Evolutionary conservation across 345 rosid species (phyloP), one percentile per base, ranked within the genome.

Genomic region (Raphanus raphanistrum): DNA sequence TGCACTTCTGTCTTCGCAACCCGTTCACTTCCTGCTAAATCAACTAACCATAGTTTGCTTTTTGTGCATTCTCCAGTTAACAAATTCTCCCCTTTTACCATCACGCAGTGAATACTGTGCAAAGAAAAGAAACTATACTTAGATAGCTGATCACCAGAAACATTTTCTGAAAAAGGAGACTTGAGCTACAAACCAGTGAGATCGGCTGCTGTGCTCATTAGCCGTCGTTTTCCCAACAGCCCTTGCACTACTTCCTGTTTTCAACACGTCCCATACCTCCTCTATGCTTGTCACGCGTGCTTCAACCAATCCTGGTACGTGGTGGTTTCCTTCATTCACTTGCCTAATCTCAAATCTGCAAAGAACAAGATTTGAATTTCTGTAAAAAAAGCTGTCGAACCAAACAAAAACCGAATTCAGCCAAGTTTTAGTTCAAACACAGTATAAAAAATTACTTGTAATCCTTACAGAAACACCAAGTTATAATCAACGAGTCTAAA

Each of bases 11-110:
- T 91, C 87, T 92, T 90, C 45, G 99, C 90, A 70, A 95, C 86
- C 79, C 99, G 86, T 77, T 95, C 99, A 59, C 99, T 95, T 81
- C 99, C 99, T n/a, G 99, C 99, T 73, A 95, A 85, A 77, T 95
- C 99, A 60, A 95, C 99, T 80, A 95, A 61, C 98, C 99, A 95
- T 28, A 95, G 83, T 84, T 91, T 95, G 90, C 98, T 95, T 83
- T 84, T 92, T 57, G 94, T 88, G 83, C 92, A 85, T 82, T 92
- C 97, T 28, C 96, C 97, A 70, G 79, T 92, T 84, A 95, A 84
- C 79, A 90, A 76, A 85, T 91, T 92, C 83, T 92, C 91, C 15
- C 96, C 97, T 79, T 83, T 85, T 25, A 95, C 96, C 90, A 90
- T 90, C 84, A 95, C 98, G 69, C 98, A 90, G 74, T 90, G 94